phyloP scores from a whole-genome alignment of 768 basidiomycete genomes.

The Porphyrellus cyaneotinctus region DNA sequence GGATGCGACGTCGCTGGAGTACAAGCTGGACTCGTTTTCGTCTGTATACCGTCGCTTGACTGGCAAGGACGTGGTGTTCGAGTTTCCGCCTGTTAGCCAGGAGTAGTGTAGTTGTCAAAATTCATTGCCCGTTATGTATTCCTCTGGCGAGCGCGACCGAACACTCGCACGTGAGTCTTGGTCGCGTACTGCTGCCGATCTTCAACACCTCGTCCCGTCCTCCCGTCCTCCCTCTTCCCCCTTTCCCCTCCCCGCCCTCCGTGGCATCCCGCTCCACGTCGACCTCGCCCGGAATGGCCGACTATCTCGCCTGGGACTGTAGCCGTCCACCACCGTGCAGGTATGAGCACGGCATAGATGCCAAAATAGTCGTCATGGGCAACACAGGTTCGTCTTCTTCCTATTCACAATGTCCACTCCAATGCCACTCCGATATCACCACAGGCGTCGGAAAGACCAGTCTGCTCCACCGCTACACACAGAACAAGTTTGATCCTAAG shows the following conservation, averaged over 20 bases:
- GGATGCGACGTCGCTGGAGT: conserved; percentile 96
- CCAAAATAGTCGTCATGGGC: conserved; percentile 95
- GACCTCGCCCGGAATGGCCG: conserved; percentile 44
- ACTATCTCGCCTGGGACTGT: conserved; percentile 53
- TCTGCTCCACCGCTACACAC: conserved; percentile 84
- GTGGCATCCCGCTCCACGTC: conserved; percentile 37
- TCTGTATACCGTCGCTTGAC: conserved; percentile 94
- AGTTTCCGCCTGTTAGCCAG: conserved; percentile 78
- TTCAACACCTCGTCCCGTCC: conserved; percentile 25
- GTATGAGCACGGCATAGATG: conserved; percentile 84
- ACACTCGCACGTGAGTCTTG: conserved; percentile 29
- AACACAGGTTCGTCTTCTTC: conserved; percentile 49
- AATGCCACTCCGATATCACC: conserved; percentile 17
- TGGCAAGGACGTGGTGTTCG: conserved; percentile 95
- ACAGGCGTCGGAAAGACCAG: conserved; percentile 90
- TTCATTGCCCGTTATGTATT: conserved; percentile 34
- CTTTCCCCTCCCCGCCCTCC: conserved; percentile 40
- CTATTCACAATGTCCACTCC: conserved; percentile 7
- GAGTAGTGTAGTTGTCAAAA: conserved; percentile 48
- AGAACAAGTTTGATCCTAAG: conserved; percentile 85
- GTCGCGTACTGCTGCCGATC: conserved; percentile 32
- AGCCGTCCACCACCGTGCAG: conserved; percentile 57
- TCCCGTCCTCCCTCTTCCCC: conserved; percentile 37
- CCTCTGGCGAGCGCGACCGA: conserved; percentile 12
- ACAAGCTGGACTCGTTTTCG: conserved; percentile 99